Evolutionary conservation across 192 early-diverging fungal genomes (phyloP), one percentile per base, ranked within the genome.

Genomic region (Backusella psychrophila): DNA sequence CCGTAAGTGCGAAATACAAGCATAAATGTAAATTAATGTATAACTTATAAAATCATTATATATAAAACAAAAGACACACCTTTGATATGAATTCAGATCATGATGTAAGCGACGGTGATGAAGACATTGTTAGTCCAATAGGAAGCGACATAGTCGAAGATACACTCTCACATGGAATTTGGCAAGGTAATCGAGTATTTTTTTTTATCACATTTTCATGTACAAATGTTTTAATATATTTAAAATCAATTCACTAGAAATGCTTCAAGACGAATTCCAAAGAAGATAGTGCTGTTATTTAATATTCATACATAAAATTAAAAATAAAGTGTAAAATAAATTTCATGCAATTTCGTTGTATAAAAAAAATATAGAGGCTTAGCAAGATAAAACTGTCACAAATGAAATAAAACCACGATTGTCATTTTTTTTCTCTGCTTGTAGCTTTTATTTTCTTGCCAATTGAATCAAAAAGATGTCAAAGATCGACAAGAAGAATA

Each of bases 391-490:
- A 63, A 1, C 23, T 26, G 56, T 69, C 36, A 69, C 34, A 69
- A 34, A 21, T 49, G 46, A 39, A 69, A 69, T 39, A 26, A 46
- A 44, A 29, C 33, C 70, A 71, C 17, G 12, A 71, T 44, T 19
- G 63, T 15, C 56, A 31, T 35, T 36, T 42, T 68, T 68, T 75
- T 75, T 75, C 26, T 59, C 66, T 67, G 36, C 41, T 67, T 67
- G 36, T 35, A 44, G 3, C 63, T 75, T 44, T 66, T 33, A 33
- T 26, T 34, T 8, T 75, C 19, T 44, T 44, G 19, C 33, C 7
- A 39, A 21, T 9, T 74, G 33, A 65, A 65, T 74, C 52, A 15
- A 66, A 56, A 75, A 31, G 38, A 67, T 53, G 53, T 36, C 34
- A 39, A 66, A 42, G 12, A 29, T 44, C 65, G 68, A 69, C 41